phyloP scores from a whole-genome alignment of 768 basidiomycete genomes.

The Calocybe indica region DNA sequence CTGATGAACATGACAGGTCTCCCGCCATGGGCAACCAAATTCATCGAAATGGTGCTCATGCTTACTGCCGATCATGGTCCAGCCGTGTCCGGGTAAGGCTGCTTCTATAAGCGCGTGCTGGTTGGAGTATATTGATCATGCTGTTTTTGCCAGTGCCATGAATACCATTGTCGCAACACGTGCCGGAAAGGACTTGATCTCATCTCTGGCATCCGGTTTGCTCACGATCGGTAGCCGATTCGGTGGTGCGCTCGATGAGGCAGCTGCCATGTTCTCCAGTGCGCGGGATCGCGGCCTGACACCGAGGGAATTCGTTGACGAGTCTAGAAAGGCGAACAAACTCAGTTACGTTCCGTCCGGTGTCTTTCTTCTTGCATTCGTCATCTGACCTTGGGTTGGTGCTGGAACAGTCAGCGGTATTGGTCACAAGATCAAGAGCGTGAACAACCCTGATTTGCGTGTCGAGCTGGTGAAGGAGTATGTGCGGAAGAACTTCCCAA shows the following conservation, averaged over 20 bases:
- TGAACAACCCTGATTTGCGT: constrained; percentile 91
- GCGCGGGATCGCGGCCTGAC: constrained; percentile 90
- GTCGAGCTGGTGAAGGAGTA: constrained; percentile 95
- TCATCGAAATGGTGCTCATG: constrained; percentile 99
- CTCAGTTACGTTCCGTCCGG: constrained; percentile 45
- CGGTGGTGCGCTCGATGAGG: constrained; percentile 98
- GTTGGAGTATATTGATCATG: background rate
- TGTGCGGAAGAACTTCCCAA: constrained; percentile 93
- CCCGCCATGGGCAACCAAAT: constrained; percentile 92
- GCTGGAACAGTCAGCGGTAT: constrained; percentile 78
- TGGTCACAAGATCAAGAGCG: constrained; percentile 99
- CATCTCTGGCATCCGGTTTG: constrained; percentile 91
- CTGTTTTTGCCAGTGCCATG: constrained; percentile 63
- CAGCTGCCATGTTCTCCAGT: constrained; percentile 90
- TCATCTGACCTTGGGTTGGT: constrained; percentile 2
- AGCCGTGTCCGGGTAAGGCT: constrained; percentile 71
- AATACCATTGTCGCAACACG: constrained; percentile 99
- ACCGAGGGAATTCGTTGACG: constrained; percentile 97
- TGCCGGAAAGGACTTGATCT: constrained; percentile 99
- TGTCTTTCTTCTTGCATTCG: constrained; percentile 21
- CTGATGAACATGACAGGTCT: constrained; percentile 32
- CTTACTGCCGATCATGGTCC: constrained; percentile 98
- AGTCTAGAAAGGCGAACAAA: constrained; percentile 88
- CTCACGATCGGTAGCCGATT: constrained; percentile 98
- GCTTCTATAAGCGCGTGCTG: constrained; percentile 11